Evolutionary conservation across 139 green algal genomes (phyloP), one percentile per base, ranked within the genome.

Genomic region (Chlorella sp.): DNA sequence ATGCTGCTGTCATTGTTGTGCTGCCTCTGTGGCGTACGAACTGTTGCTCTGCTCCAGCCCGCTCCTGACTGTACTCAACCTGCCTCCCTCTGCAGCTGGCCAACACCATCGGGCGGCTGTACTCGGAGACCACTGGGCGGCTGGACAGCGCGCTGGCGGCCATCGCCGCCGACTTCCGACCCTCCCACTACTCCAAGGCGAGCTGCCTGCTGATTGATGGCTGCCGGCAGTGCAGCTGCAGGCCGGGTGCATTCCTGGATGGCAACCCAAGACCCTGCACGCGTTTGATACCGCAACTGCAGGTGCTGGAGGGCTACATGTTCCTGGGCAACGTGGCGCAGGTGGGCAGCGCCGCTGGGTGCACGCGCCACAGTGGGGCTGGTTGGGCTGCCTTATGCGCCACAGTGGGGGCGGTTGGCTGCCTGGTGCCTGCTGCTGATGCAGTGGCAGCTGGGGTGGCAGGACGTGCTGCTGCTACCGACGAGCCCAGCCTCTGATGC

Each of bases 301-400:
- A 87, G 84, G 84, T 90, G 22, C 76, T 92, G 72, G 89, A 92
- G 72, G 89, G 89, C 1, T 92, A 90, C 81, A 77, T 88, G 43
- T 89, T 87, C 40, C 81, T 92, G 51, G 84, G 84, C 56, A 86
- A 86, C 48, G 86, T 85, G 32, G 86, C 64, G 28, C 43, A 60
- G 46, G 46, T 78, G 67, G 36, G 67, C 19, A 43, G n/a, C 69
- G 1, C 3, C 22, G 11, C 69, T 41, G 44, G 6, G 6, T 28
- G 51, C 51, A 26, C 24, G 51, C 24, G 11, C 46, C 46, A 54
- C 11, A 17, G 46, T 11, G 46, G 8, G 7, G 46, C 46, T 11
- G 11, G 8, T 54, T n/a, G n/a, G n/a, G n/a, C n/a, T n/a, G n/a
- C n/a, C n/a, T n/a, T n/a, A n/a, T n/a, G n/a, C n/a, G n/a, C n/a